A percentile compares a stretch with the other conserved stretches of the same genome.
phyloP scores from a whole-genome alignment of 805 yeast genomes.

The Naumovozyma baii region DNA sequence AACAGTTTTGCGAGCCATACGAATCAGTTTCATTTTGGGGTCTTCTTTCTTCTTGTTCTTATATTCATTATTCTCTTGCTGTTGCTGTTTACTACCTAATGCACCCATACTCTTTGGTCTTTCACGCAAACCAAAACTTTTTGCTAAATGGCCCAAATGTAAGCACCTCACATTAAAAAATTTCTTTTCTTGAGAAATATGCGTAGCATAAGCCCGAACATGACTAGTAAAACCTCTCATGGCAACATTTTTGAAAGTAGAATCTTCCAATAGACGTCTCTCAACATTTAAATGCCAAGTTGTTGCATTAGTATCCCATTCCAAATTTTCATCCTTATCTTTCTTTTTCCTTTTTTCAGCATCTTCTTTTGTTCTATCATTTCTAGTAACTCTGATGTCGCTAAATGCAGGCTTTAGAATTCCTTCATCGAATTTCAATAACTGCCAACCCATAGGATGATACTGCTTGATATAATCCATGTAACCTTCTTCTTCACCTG shows the following conservation, averaged over 20 bases:
- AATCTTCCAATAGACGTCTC: constrained; percentile 72
- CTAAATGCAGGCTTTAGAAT: constrained; percentile 31
- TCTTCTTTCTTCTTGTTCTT: constrained; percentile 48
- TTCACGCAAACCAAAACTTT: constrained; percentile 88
- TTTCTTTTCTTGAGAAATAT: constrained; percentile 66
- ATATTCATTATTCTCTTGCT: constrained; percentile 27
- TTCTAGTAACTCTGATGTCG: constrained; percentile 24
- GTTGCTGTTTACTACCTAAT: constrained; percentile 16
- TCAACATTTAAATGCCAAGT: constrained; percentile 91
- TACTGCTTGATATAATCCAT: constrained; percentile 48
- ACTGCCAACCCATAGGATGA: constrained; percentile 48
- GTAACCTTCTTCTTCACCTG: constrained; percentile 84
- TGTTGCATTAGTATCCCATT: constrained; percentile 93
- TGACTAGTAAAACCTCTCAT: constrained; percentile 79
- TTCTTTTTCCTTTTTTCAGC: constrained; percentile 25
- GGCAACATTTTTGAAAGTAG: constrained; percentile 52
- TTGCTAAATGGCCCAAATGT: constrained; percentile 94
- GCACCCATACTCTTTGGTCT: constrained; percentile 75
- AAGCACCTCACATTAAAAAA: constrained; percentile 71
- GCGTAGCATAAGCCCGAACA: constrained; percentile 92
- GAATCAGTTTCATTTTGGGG: constrained; percentile 62
- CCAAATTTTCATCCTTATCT: constrained; percentile 27
- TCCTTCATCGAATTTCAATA: constrained; percentile 40
- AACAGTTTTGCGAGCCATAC: constrained; percentile 63
- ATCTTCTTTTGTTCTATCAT: constrained; percentile 24